Evolutionary conservation across 176 grass and related monocot species (phyloP).

Genomic region (Leersia perrieri): DNA sequence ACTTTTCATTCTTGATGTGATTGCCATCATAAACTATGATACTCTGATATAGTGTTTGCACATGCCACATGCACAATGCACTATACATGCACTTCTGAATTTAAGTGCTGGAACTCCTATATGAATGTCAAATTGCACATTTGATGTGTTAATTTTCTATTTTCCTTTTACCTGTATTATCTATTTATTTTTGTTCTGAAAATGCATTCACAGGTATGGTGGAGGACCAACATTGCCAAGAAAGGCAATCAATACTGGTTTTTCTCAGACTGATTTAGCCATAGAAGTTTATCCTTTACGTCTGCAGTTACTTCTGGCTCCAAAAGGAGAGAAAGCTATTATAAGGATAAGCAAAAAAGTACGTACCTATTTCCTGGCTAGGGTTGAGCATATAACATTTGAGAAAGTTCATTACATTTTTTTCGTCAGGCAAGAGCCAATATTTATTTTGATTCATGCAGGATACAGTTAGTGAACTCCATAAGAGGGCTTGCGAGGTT

Average conservation of each 20-base stretch:
- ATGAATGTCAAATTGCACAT: not conserved
- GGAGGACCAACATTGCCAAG: constrained; percentile 87
- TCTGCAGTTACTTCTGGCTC: constrained; percentile 81
- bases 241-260: constrained; percentile 92
- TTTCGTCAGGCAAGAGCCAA: not conserved
- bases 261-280: constrained; percentile 93
- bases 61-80: not conserved
- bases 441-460: constrained; percentile 32
- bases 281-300: constrained; percentile 99
- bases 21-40: not conserved
- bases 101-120: constrained; percentile 13
- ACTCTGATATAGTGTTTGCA: not conserved
- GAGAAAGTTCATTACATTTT: not conserved
- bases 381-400: not conserved
- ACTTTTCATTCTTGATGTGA: not conserved
- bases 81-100: not conserved
- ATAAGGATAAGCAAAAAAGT: constrained; percentile 99
- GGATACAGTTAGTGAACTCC: constrained; percentile 83
- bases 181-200: constrained; percentile 27
- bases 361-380: constrained; percentile 19
- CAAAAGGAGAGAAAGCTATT: constrained; percentile 77
- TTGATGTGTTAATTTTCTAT: not conserved
- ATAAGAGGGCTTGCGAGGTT: constrained; percentile 82
- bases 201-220: constrained; percentile 72
- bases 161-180: constrained; percentile 2